Conservation (phyloP, 208 protist species). For the Leishmania lainsoni region DNA sequence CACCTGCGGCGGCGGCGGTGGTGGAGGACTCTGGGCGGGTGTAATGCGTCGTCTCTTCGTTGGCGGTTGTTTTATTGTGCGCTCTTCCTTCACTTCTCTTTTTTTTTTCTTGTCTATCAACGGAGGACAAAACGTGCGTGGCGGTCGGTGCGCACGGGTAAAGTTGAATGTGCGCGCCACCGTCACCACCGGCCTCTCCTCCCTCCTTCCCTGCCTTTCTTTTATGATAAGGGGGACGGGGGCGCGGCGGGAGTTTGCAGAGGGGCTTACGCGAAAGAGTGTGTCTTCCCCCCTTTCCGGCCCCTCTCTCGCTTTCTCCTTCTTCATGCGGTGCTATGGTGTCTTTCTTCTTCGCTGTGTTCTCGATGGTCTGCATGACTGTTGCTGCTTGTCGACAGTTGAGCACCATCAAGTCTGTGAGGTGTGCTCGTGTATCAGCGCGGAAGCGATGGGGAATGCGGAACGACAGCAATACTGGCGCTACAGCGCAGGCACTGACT, state of each 20-base stretch:
- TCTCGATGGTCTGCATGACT: not conserved
- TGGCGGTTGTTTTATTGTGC: not conserved
- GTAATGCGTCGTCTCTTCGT: not conserved
- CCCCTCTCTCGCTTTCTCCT: not conserved
- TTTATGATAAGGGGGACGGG: not conserved
- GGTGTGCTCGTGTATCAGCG: not conserved
- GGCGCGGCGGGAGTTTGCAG: not conserved
- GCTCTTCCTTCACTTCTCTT: not conserved
- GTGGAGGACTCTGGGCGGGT: not conserved
- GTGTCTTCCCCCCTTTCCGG: not conserved
- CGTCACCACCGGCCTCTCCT: not conserved
- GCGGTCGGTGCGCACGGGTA: not conserved
- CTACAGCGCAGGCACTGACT: not conserved
- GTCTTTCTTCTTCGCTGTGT: not conserved
- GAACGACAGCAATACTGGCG: not conserved
- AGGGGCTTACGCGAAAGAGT: not conserved
- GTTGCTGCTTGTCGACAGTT: not conserved
- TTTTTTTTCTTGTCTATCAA: not conserved
- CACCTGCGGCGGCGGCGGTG: not conserved
- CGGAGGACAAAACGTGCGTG: not conserved
- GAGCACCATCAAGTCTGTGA: not conserved
- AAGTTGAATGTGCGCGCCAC: not conserved
- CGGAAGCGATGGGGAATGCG: not conserved
- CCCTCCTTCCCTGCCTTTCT: too few relatives aligned
- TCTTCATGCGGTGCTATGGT: not conserved